These are phyloP conservation scores for Umbelopsis sp. DNA, from an alignment of 192 early-diverging fungal genomes.

Conservation along the genomic window DNA sequence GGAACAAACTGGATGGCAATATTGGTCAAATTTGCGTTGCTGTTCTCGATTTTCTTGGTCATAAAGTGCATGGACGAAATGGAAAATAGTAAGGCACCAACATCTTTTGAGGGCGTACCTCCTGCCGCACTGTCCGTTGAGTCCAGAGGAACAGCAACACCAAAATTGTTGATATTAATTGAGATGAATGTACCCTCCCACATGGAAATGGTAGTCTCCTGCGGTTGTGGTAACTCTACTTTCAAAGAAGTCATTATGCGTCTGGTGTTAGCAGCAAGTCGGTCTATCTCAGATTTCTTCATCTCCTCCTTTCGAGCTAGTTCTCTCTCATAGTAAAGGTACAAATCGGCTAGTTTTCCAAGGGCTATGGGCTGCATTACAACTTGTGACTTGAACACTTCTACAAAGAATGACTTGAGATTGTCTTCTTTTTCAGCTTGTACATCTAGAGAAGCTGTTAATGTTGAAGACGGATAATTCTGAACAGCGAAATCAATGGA, in stretches of 20 bases:
- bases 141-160: slow-evolving; percentile 65
- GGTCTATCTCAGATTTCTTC: slow-evolving; percentile 59
- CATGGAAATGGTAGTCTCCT: slow-evolving; percentile 54
- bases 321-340: slow-evolving; percentile 68
- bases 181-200: slow-evolving; percentile 55
- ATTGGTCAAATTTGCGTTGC: slow-evolving; percentile 55
- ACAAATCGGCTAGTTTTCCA: slow-evolving; percentile 62
- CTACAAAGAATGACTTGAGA: slow-evolving; percentile 53
- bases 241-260: slow-evolving; percentile 67
- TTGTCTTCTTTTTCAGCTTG: slow-evolving; percentile 24
- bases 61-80: slow-evolving; percentile 58
- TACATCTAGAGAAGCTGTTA: background rate
- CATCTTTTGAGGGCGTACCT: slow-evolving; percentile 20
- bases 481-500: slow-evolving; percentile 62
- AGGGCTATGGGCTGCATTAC: slow-evolving; percentile 76
- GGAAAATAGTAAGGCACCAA: slow-evolving; percentile 67
- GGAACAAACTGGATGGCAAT: slow-evolving; percentile 72
- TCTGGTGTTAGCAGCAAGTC: slow-evolving; percentile 67
- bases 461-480: slow-evolving; percentile 46
- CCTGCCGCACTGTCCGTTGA: slow-evolving; percentile 34
- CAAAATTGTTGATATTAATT: slow-evolving; percentile 57
- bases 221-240: slow-evolving; percentile 51
- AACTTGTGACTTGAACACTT: slow-evolving; percentile 64
- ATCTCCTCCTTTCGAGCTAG: slow-evolving; percentile 59
- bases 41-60: slow-evolving; percentile 61